phyloP scores from a whole-genome alignment of 106 monocot genomes.

The Triglochin maritima region DNA sequence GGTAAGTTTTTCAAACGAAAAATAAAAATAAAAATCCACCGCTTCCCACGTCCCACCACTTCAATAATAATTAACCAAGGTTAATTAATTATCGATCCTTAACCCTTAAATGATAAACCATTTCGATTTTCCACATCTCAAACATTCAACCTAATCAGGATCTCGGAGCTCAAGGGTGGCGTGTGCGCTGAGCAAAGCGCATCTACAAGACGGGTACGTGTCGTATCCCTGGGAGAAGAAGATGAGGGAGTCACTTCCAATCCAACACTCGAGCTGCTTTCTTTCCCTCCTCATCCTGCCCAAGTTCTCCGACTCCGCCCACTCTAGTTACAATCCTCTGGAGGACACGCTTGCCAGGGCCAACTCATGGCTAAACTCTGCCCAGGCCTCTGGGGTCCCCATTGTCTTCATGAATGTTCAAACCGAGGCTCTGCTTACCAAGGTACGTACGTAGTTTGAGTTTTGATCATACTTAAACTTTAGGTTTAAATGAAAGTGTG shows the following conservation, averaged over 20 bases:
- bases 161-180: constrained; percentile 57
- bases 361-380: constrained; percentile 56
- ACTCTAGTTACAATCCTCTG: constrained; percentile 39
- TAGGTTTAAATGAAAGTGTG: not conserved
- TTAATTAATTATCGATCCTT: too few relatives aligned
- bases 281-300: constrained; percentile 70
- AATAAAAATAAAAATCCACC: too few relatives aligned
- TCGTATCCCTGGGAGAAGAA: constrained; percentile 80
- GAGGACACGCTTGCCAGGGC: constrained; percentile 74
- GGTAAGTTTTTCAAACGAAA: too few relatives aligned
- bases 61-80: too few relatives aligned
- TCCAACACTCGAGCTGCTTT: constrained; percentile 53
- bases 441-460: constrained; percentile 23
- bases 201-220: constrained; percentile 69
- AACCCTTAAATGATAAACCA: too few relatives aligned
- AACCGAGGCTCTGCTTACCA: constrained; percentile 78
- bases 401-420: constrained; percentile 61
- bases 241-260: constrained; percentile 46
- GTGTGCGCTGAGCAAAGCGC: constrained; percentile 50
- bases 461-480: not conserved
- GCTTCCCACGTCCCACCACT: too few relatives aligned
- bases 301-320: constrained; percentile 29
- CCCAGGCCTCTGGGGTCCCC: constrained; percentile 59
- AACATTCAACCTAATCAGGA: constrained; percentile 6
- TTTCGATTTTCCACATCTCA: too few relatives aligned